Base-by-base conservation (phyloP, 371 early-diverging fungal species). In the Mucor circinelloides region DNA sequence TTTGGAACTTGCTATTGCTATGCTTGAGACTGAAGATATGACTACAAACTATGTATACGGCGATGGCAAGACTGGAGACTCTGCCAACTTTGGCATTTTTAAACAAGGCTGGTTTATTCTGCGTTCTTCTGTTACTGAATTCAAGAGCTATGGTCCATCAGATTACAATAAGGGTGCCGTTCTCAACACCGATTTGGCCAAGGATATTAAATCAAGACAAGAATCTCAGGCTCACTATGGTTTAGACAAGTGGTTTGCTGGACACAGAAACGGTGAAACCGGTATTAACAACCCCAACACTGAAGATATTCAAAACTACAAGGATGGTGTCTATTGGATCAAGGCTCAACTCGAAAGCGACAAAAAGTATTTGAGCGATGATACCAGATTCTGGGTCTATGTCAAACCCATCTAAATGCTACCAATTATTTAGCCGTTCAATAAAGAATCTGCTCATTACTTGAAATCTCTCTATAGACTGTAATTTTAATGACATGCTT, bases 41-140 rank as follows among this genome's bases (percentile, higher is more conserved):
- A 23, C 15, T 10, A 62, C 63, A 1, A 36, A 62, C 9, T 62
- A 62, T 25, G 17, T 34, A 2, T 62, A 62, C 8, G 63, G 63
- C 34, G 63, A 62, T 13, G 50, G 34, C 12, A 62, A 62, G 52
- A 21, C 52, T 15, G 52, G 23, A 15, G 63, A 62, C 15, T 32
- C 63, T 62, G 36, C 63, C 25, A 62, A 62, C 34, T 62, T 62
- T 52, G 63, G 63, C 50, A 62, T 62, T 13, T 62, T 62, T 15
- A 62, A 62, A 23, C 63, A 62, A 52, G 52, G 52, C 34, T 62
- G 50, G 50, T 62, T 62, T 15, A 62, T 62, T 34, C 50, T 62
- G 10, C 52, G 63, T 52, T 52, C 63, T 1, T 62, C 63, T 23
- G 52, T 52, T 21, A 5, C 54, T 23, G 52, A 62, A 62, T 52